Evolutionary conservation across 2,329 filamentous ascomycete species (phyloP), one percentile per base, ranked within the genome.

Genomic region (Epichloe amarillans): DNA sequence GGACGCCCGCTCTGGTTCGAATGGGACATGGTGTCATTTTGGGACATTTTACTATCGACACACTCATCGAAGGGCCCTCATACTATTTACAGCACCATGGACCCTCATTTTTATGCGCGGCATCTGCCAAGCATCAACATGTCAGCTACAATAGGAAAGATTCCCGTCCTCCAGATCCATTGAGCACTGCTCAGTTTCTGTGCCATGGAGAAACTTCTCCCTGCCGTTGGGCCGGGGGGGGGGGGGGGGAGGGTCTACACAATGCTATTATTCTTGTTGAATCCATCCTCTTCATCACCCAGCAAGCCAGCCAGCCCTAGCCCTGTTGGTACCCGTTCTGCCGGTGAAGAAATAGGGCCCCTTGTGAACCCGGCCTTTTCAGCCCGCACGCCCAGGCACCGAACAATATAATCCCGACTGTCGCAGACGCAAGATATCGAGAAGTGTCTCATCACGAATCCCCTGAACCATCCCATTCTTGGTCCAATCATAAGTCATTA

Each of bases 401-500:
- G 23, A 1, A 38, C 1, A 39, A 33, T n/a, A 30, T 52, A 58
- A 54, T 55, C 53, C 54, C 51, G 49, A 53, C 57, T 58, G 56
- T 60, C 59, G 53, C 60, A 59, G 54, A 56, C 52, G 50, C 54
- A 52, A 57, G 55, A 61, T 56, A 62, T 17, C 65, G 66, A 69
- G 70, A 70, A 67, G 70, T 75, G 69, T 68, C 33, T 48, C 33
- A 21, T 41, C 23, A 19, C 8, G 3, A 46, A 40, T 7, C 14
- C 58, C 56, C 57, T 58, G 64, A 61, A 61, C 60, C 55, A 62
- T 61, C 55, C 52, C 50, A 47, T 49, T 42, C 38, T 17, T 58
- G 12, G 58, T 69, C 75, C 75, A 79, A 78, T 79, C 74, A 78
- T 73, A 68, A 69, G 59, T 71, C 73, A 66, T 75, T 67, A 68